Conservation (phyloP, 371 early-diverging fungal species). For the Mucor mucedo region DNA sequence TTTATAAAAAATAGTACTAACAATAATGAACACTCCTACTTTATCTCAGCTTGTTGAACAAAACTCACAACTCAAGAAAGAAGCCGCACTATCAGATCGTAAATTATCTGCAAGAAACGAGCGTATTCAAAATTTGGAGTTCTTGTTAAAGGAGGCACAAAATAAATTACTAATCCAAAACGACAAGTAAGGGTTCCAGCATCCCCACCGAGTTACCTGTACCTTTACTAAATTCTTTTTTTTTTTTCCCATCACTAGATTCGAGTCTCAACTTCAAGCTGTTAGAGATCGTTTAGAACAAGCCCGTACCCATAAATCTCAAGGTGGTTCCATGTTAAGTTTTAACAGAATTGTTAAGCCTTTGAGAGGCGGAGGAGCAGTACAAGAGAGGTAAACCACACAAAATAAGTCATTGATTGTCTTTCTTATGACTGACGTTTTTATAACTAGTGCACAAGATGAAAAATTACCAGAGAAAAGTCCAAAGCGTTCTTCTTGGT, state of each 20-base stretch:
- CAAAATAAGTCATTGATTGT: not conserved
- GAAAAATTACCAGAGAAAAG: slow-evolving; percentile 18
- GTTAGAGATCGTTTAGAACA: slow-evolving; percentile 78
- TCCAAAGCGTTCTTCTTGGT: slow-evolving; percentile 22
- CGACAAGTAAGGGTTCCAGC: slow-evolving; percentile 55
- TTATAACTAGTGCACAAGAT: slow-evolving; percentile 10
- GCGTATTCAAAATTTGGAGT: slow-evolving; percentile 88
- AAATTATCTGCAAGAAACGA: slow-evolving; percentile 92
- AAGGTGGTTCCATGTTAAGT: slow-evolving; percentile 58
- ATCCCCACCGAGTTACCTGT: no score
- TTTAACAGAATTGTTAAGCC: slow-evolving; percentile 91
- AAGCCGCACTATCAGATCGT: slow-evolving; percentile 86
- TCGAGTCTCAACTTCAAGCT: slow-evolving; percentile 77
- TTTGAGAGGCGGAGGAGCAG: slow-evolving; percentile 82
- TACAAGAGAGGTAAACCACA: slow-evolving; percentile 12
- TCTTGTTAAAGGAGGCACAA: slow-evolving; percentile 77
- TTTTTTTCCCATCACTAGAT: slow-evolving; percentile 29
- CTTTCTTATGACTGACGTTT: not conserved
- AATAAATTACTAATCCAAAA: slow-evolving; percentile 76
- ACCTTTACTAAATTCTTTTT: not conserved
- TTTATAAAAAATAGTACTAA: not conserved
- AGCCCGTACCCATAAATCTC: slow-evolving; percentile 63
- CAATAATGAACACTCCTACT: not conserved
- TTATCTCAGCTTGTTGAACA: slow-evolving; percentile 82
- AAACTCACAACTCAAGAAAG: slow-evolving; percentile 92